These are phyloP conservation scores for Cucumis cinereus DNA, from an alignment of 306 rosid species.

Conservation along the genomic window DNA sequence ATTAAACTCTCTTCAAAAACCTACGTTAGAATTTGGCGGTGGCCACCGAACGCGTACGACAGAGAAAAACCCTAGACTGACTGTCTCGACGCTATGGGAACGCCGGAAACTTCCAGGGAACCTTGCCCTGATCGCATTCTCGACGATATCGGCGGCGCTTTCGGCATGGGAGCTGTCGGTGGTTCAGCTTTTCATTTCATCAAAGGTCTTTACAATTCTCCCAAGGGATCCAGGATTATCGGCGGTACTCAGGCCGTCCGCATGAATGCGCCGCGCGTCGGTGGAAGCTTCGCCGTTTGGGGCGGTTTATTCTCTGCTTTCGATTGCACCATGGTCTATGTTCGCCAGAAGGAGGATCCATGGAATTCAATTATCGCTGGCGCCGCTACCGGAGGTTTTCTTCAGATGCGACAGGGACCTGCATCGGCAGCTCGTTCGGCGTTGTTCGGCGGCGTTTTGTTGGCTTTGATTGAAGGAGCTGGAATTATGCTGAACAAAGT, in stretches of 20 bases:
- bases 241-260: constrained; percentile 72
- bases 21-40: background rate
- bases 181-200: constrained; percentile 81
- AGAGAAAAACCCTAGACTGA: constrained; percentile 7
- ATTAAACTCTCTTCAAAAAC: background rate
- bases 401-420: constrained; percentile 67
- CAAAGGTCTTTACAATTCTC: constrained; percentile 68
- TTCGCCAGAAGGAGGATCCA: constrained; percentile 88
- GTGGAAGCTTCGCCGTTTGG: constrained; percentile 84
- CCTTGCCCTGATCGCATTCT: constrained; percentile 88
- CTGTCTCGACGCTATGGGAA: constrained; percentile 38
- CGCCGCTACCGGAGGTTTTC: constrained; percentile 77
- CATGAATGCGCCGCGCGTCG: constrained; percentile 82
- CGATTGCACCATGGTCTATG: constrained; percentile 73
- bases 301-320: constrained; percentile 78
- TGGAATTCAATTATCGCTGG: constrained; percentile 88
- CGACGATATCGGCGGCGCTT: constrained; percentile 83
- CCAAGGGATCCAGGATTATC: constrained; percentile 43
- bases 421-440: constrained; percentile 53
- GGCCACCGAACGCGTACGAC: background rate
- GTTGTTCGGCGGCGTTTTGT: constrained; percentile 45
- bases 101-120: constrained; percentile 69
- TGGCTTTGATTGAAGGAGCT: constrained; percentile 77
- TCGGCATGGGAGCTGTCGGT: constrained; percentile 90
- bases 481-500: constrained; percentile 77